phyloP scores from a whole-genome alignment of 257 asterid genomes.

The Primulina tabacum region DNA sequence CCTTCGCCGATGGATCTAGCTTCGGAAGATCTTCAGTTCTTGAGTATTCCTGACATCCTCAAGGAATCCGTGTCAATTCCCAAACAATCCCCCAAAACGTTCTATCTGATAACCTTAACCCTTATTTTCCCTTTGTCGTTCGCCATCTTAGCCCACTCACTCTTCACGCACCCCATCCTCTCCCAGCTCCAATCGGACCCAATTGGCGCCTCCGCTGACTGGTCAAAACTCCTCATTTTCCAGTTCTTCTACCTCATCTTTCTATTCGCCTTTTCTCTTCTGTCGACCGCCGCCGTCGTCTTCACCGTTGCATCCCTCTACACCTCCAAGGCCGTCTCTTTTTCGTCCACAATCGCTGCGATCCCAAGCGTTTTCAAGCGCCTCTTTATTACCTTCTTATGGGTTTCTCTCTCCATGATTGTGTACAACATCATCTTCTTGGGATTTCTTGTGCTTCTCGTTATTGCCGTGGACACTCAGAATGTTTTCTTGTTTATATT shows the following conservation, averaged over 20 bases:
- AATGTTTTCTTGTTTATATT: conserved; percentile 54
- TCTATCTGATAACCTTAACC: conserved; percentile 70
- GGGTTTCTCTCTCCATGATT: conserved; percentile 75
- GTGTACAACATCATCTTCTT: conserved; percentile 59
- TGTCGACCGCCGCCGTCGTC: conserved; percentile 89
- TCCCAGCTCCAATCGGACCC: conserved; percentile 59
- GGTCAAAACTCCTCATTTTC: conserved; percentile 69
- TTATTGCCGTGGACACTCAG: conserved; percentile 59
- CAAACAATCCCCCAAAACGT: conserved; percentile 74
- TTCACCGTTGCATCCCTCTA: conserved; percentile 88
- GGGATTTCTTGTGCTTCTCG: conserved; percentile 55
- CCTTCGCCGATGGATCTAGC: conserved; percentile 64
- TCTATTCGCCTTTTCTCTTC: conserved; percentile 86
- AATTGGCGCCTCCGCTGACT: conserved; percentile 50
- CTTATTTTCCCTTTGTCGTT: conserved; percentile 82
- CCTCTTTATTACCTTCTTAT: conserved; percentile 68
- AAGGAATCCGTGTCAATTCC: conserved; percentile 80
- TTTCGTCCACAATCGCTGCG: conserved; percentile 63
- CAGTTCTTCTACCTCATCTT: conserved; percentile 79
- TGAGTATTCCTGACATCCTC: conserved; percentile 55
- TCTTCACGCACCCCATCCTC: conserved; percentile 80
- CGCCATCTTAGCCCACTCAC: conserved; percentile 91
- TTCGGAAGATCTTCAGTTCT: conserved; percentile 71
- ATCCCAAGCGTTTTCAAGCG: conserved; percentile 78
- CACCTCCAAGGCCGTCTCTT: conserved; percentile 82